phyloP scores from a whole-genome alignment of 352 stramenopile species.

The Thalassiosira exigua region DNA sequence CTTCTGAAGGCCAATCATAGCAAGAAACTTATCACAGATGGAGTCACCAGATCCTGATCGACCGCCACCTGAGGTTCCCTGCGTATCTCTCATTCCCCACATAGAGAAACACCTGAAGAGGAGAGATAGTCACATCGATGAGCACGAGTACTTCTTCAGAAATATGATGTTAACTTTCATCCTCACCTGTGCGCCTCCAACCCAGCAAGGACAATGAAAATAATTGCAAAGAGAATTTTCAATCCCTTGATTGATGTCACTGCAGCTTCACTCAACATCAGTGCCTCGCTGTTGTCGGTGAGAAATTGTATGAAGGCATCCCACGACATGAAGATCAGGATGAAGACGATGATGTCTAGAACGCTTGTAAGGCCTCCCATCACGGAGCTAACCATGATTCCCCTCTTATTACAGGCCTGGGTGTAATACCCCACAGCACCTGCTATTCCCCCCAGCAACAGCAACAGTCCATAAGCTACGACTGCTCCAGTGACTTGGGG shows the following conservation, averaged over 20 bases:
- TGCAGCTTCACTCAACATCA: slow-evolving; percentile 36
- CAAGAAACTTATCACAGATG: slow-evolving; percentile 17
- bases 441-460: slow-evolving; percentile 28
- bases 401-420: slow-evolving; percentile 16
- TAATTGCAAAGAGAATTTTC: slow-evolving; percentile 30
- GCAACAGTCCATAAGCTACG: slow-evolving; percentile 40
- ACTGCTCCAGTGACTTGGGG: slow-evolving; percentile 15
- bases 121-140: too few relatives aligned
- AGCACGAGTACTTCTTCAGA: too few relatives aligned
- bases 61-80: not conserved
- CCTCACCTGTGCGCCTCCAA: slow-evolving; percentile 42
- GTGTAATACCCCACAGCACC: slow-evolving; percentile 50
- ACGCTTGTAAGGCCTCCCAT: slow-evolving; percentile 24
- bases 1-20: slow-evolving; percentile 34
- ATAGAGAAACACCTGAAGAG: slow-evolving; percentile 37
- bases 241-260: slow-evolving; percentile 28
- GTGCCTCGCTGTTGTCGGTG: slow-evolving; percentile 38
- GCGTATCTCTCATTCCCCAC: slow-evolving; percentile 25
- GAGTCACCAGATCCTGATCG: slow-evolving; percentile 1
- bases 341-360: slow-evolving; percentile 36
- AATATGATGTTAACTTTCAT: not conserved
- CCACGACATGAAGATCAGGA: slow-evolving; percentile 34
- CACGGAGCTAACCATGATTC: slow-evolving; percentile 26
- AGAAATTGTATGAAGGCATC: slow-evolving; percentile 41
- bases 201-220: slow-evolving; percentile 31